Percentiles rank a stretch among this genome's conserved stretches.
Conservation (phyloP, 148 eudicot species). For the Limonium bicolor region DNA sequence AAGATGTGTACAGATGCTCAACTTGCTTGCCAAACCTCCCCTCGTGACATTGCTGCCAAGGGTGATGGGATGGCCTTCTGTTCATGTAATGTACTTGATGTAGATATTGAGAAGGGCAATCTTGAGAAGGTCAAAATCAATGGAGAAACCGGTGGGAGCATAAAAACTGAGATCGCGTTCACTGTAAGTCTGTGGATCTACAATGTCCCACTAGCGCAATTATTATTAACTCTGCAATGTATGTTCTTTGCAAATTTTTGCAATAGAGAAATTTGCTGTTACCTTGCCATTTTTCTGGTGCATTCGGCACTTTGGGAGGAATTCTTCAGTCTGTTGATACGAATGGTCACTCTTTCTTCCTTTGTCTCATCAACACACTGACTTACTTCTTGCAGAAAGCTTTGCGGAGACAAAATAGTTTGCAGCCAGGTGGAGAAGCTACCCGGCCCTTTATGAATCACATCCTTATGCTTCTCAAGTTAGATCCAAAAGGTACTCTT, state of each 20-base stretch:
- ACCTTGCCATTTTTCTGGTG: too few species aligned
- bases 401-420: background rate
- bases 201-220: background rate
- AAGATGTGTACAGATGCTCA: background rate
- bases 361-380: background rate
- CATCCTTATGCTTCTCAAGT: slow-evolving; percentile 28
- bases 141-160: background rate
- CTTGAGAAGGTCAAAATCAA: background rate
- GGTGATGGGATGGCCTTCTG: background rate
- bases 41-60: background rate
- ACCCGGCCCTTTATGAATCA: background rate
- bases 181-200: background rate
- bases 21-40: background rate
- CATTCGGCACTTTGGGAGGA: too few species aligned
- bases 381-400: background rate
- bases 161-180: background rate
- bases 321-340: background rate
- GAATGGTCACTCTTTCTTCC: background rate
- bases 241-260: background rate
- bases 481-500: slow-evolving; percentile 50
- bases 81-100: background rate
- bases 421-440: slow-evolving; percentile 25
- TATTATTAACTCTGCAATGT: background rate
- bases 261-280: too few species aligned
- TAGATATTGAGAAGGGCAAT: background rate